Evolutionary conservation across 331 rosid genomes (phyloP), one percentile per base, ranked within the genome.

Genomic region (Quercus phellos): DNA sequence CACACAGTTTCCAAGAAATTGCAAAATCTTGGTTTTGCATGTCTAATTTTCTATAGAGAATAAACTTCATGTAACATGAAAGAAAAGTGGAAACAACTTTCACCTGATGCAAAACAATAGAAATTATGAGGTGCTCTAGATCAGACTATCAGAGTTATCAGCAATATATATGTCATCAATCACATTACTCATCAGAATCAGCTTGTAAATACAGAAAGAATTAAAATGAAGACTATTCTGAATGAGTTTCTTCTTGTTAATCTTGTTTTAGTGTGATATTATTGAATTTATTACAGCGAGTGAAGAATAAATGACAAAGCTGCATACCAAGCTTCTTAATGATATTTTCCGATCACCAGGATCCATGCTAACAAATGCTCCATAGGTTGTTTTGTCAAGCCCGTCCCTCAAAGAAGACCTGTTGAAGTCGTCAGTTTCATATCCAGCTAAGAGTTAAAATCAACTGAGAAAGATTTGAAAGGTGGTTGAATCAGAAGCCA

Each of bases 341-440:
- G 85, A 81, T 50, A 85, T 21, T 66, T 75, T 63, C 51, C 64
- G 74, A 1, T 63, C 82, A 42, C 7, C 56, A 42, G 79, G 87
- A 61, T 82, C 82, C 26, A 87, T 21, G 43, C 77, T 68, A 6
- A 84, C 73, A 55, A 82, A 87, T 35, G 87, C 77, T 35, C 87
- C 90, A 74, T 84, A 87, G 3, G 77, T 82, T 22, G 90, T 30
- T 79, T 84, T 74, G 18, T 82, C 88, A 51, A 77, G 77, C 32
- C 75, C 74, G n/a, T 74, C 81, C 61, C 80, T 66, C 64, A 79
- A 38, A 30, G 90, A 87, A 74, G 90, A 84, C 80, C 88, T 87
- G 77, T 70, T 8, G 51, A 70, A 68, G 19, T 26, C 17, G 56
- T 69, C 26, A 22, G 4, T 43, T 27, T 17, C 26, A 59, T 26